Conservation (phyloP, 768 basidiomycete genomes). For the Neoboletus magnificus region DNA sequence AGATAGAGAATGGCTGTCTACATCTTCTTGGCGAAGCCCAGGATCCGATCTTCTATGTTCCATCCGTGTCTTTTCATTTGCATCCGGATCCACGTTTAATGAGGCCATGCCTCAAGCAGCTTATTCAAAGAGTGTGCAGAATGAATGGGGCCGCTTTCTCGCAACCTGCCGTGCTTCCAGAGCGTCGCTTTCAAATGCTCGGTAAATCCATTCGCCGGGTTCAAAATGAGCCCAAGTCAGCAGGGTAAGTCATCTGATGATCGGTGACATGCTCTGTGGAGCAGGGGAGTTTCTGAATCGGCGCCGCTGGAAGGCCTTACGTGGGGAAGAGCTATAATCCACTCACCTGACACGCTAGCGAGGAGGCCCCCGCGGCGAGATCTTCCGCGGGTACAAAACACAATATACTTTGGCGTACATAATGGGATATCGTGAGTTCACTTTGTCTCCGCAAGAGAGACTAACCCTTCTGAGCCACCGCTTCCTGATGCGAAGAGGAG, state of each 20-base stretch:
- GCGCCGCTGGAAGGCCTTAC: neutral
- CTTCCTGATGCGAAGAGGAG: neutral
- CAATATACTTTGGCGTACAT: neutral
- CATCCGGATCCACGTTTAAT: neutral
- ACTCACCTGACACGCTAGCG: conserved; percentile 10
- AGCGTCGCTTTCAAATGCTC: neutral
- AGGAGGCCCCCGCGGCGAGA: neutral
- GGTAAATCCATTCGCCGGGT: conserved; percentile 1
- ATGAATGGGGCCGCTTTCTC: neutral
- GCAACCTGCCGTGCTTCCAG: neutral
- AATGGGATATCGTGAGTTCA: neutral
- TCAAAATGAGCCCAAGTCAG: neutral
- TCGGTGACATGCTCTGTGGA: neutral
- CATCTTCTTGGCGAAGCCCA: conserved; percentile 7
- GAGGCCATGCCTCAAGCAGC: conserved; percentile 3
- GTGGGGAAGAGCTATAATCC: neutral
- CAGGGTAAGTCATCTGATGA: conserved; percentile 5
- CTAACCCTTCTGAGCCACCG: neutral
- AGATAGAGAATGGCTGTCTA: conserved; percentile 10
- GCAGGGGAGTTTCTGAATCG: neutral
- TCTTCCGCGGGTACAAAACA: neutral
- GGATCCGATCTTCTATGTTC: neutral
- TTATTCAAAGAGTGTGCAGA: neutral
- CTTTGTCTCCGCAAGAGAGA: conserved; percentile 11
- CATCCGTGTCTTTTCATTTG: conserved; percentile 10